Percentiles rank a stretch among this genome's conserved stretches.
phyloP scores from a whole-genome alignment of 2,329 filamentous ascomycete species.

The Salinomyces thailandicus region DNA sequence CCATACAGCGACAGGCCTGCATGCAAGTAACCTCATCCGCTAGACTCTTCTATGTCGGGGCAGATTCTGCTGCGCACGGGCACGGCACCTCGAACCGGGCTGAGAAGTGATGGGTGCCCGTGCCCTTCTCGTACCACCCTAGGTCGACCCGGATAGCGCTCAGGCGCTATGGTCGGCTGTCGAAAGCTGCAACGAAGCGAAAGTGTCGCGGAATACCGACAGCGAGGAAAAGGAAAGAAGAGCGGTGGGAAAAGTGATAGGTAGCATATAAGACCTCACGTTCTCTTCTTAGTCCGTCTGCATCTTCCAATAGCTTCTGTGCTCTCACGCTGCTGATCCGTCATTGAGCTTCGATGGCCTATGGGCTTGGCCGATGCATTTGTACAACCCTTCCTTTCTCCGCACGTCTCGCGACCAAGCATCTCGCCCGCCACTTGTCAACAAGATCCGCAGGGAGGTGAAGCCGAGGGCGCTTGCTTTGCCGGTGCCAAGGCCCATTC shows the following conservation, averaged over 20 bases:
- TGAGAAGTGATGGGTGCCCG: not conserved
- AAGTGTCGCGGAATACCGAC: not conserved
- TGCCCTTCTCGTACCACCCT: not conserved
- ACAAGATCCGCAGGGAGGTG: too few relatives aligned
- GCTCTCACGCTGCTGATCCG: not conserved
- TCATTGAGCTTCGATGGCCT: not conserved
- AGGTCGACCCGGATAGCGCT: not conserved
- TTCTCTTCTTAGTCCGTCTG: not conserved
- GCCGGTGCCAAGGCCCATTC: too few relatives aligned
- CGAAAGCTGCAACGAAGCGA: slow-evolving; percentile 2
- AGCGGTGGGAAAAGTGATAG: slow-evolving; percentile 17
- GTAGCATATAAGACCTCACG: slow-evolving; percentile 13
- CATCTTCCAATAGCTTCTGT: not conserved
- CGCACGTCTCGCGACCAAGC: slow-evolving; percentile 5
- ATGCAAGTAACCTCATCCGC: slow-evolving; percentile 2
- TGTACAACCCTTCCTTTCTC: slow-evolving; percentile 5
- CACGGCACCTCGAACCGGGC: slow-evolving; percentile 1
- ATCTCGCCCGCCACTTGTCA: not conserved
- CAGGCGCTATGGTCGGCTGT: not conserved
- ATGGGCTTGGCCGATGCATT: not conserved
- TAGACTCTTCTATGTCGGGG: too few relatives aligned
- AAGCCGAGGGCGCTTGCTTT: too few relatives aligned
- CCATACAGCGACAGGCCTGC: slow-evolving; percentile 1
- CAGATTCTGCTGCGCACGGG: not conserved
- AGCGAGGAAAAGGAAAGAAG: slow-evolving; percentile 2